Evolutionary conservation across 495 filamentous ascomycete species (phyloP).

Genomic region (Bathelium albidoporum): DNA sequence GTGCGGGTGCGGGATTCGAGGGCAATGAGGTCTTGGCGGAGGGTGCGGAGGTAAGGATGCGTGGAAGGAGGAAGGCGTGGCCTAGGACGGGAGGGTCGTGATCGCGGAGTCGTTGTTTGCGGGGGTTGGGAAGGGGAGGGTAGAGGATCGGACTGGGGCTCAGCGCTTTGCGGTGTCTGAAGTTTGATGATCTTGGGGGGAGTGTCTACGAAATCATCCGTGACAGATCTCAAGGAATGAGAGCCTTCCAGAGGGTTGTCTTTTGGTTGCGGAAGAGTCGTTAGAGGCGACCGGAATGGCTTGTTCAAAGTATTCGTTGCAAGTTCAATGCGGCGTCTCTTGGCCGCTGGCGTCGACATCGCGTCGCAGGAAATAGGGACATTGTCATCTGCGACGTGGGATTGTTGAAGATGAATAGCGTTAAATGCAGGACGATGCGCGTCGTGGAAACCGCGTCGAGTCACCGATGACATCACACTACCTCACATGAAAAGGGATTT

Average conservation of each 20-base stretch:
- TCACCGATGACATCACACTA: background rate
- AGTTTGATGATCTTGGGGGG: background rate
- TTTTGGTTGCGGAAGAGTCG: conserved; percentile 25
- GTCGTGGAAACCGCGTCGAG: background rate
- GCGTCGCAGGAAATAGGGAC: conserved; percentile 5
- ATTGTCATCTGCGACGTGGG: too few species aligned
- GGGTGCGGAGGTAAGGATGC: background rate
- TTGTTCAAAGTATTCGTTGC: conserved; percentile 44
- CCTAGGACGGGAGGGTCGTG: conserved; percentile 1
- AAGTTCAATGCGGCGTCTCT: conserved; percentile 48
- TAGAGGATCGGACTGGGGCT: background rate
- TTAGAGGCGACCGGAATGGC: conserved; percentile 61
- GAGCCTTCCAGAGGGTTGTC: conserved; percentile 4
- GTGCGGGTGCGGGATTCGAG: conserved; percentile 15
- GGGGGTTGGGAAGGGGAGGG: background rate
- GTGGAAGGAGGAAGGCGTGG: background rate
- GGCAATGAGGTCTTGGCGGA: background rate
- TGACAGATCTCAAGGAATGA: background rate
- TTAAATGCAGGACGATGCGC: background rate
- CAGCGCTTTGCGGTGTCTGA: background rate
- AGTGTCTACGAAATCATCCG: background rate
- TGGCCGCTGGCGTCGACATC: conserved; percentile 31
- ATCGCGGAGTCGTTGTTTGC: background rate
- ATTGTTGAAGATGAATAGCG: background rate
- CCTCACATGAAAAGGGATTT: too few species aligned